A percentile compares a stretch with the other conserved stretches of the same genome.
These are phyloP conservation scores for Lactuca saligna DNA, from an alignment of 129 eudicot species.

Conservation along the genomic window DNA sequence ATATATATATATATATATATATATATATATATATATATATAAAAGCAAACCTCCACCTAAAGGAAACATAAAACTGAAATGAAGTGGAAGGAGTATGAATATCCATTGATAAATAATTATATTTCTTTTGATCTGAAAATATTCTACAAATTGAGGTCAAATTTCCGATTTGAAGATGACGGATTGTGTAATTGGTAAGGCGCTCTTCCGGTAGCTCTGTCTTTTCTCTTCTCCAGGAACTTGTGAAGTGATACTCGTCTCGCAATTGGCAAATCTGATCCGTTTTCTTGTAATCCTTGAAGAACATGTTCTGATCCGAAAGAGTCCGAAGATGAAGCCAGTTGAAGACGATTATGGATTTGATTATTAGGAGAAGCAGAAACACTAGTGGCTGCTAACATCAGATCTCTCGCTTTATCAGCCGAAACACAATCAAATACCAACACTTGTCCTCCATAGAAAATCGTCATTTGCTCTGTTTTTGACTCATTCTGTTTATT, in stretches of 20 bases:
- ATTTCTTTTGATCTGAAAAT: background rate
- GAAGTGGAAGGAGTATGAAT: background rate
- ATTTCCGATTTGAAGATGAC: slow-evolving; percentile 18
- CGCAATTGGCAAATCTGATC: slow-evolving; percentile 57
- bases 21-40: too few species aligned
- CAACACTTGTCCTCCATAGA: slow-evolving; percentile 60
- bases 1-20: too few species aligned
- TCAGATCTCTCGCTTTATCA: slow-evolving; percentile 42
- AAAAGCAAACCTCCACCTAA: background rate
- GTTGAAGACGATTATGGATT: slow-evolving; percentile 22
- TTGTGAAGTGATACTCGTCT: slow-evolving; percentile 62
- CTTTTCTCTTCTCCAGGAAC: slow-evolving; percentile 66
- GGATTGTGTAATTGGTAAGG: slow-evolving; percentile 35
- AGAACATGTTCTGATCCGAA: slow-evolving; percentile 19
- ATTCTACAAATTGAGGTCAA: slow-evolving; percentile 48
- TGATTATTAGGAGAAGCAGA: background rate
- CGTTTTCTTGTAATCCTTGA: background rate
- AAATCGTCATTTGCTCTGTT: slow-evolving; percentile 54
- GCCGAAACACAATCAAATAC: slow-evolving; percentile 55
- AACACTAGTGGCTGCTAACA: slow-evolving; percentile 40
- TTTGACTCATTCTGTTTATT: slow-evolving; percentile 18
- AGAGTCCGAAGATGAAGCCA: slow-evolving; percentile 15
- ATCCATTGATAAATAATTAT: slow-evolving; percentile 13
- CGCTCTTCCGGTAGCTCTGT: slow-evolving; percentile 43
- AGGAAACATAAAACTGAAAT: background rate